A percentile compares a stretch with the other conserved stretches of the same genome.
phyloP scores from a whole-genome alignment of 352 stramenopile species.

The Phytophthora kernoviae region DNA sequence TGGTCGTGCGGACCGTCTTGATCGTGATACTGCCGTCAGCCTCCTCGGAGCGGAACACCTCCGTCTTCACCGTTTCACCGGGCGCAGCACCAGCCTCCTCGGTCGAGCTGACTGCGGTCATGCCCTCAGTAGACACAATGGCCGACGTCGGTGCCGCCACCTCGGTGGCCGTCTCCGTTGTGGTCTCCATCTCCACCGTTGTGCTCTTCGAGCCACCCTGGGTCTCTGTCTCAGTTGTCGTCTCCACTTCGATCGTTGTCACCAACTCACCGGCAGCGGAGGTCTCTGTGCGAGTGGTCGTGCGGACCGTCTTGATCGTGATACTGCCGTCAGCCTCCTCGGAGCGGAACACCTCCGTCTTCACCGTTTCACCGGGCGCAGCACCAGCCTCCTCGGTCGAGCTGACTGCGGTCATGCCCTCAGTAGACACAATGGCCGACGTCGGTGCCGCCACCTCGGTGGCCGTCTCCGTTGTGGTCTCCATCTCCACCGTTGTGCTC shows the following conservation, averaged over 20 bases:
- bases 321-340: slow-evolving; percentile 6
- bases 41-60: background rate
- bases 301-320: slow-evolving; percentile 6
- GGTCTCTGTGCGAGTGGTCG: slow-evolving; percentile 5
- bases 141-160: slow-evolving; percentile 2
- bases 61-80: background rate
- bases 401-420: slow-evolving; percentile 5
- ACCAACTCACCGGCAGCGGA: slow-evolving; percentile 1
- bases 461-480: slow-evolving; percentile 7
- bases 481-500: slow-evolving; percentile 6
- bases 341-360: slow-evolving; percentile 9
- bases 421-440: slow-evolving; percentile 3
- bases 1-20: slow-evolving; percentile 9
- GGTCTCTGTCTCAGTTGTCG: slow-evolving; percentile 5
- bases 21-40: slow-evolving; percentile 4
- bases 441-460: slow-evolving; percentile 3
- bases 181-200: slow-evolving; percentile 6
- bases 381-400: background rate
- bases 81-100: background rate
- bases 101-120: slow-evolving; percentile 5
- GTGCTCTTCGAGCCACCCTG: slow-evolving; percentile 3
- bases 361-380: slow-evolving; percentile 4
- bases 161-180: slow-evolving; percentile 5
- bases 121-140: slow-evolving; percentile 2
- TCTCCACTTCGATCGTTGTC: slow-evolving; percentile 7